Percentiles rank a stretch among this genome's conserved stretches.
phyloP scores from a whole-genome alignment of 192 early-diverging fungal species.

The Coemansia aciculifera region DNA sequence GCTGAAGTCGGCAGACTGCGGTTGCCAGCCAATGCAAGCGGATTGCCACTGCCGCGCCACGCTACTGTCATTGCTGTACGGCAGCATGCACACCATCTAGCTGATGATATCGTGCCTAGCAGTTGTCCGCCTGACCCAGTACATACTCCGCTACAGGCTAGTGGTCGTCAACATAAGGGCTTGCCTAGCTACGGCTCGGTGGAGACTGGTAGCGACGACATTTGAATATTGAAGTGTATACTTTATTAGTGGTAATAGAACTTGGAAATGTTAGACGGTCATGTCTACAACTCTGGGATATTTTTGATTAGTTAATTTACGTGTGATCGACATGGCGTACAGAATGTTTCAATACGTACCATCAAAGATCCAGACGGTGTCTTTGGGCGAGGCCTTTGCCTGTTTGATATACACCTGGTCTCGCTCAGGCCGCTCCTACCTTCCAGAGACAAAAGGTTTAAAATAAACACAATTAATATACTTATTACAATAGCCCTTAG shows the following conservation, averaged over 20 bases:
- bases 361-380: conserved; percentile 52
- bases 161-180: conserved; percentile 4
- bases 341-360: conserved; percentile 25
- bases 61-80: not conserved
- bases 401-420: conserved; percentile 41
- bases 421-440: conserved; percentile 34
- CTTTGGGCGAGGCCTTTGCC: conserved; percentile 44
- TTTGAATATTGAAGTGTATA: not conserved
- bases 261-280: not conserved
- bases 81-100: not conserved
- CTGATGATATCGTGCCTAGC: not conserved
- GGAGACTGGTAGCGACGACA: not conserved
- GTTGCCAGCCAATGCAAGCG: not conserved
- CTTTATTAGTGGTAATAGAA: not conserved
- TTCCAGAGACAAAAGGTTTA: not conserved
- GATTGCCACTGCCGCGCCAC: not conserved
- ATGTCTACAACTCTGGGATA: not conserved
- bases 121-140: conserved; percentile 9
- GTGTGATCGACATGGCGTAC: not conserved
- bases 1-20: not conserved
- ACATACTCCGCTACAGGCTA: not conserved
- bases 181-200: conserved; percentile 23
- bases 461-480: not conserved
- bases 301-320: not conserved
- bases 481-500: not conserved